Base-by-base conservation (phyloP, 129 eudicot genomes). In the Flaveria trinervia region DNA sequence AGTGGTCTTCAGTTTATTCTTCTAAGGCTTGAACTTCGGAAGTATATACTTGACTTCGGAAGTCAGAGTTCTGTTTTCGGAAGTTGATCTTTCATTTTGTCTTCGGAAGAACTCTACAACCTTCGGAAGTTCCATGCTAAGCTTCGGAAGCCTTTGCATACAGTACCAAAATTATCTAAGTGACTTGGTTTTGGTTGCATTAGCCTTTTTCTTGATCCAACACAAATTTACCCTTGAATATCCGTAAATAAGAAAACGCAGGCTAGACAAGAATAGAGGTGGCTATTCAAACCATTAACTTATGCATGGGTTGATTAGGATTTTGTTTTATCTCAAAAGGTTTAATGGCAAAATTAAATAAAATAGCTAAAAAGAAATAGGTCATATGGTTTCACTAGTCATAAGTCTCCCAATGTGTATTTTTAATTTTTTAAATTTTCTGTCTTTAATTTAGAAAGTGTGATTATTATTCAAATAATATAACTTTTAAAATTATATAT, bases 231-330 rank as follows among this genome's bases (percentile, higher is more conserved):
- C 22, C 22, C 69, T 56, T 59, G 36, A 18, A 71, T 61, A 60
- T 18, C 36, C 13, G 23, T 46, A 33, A 26, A 45, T 70, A 78
- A 49, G 71, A 78, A 46, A 57, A 25, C 43, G 57, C 15, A 2
- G 7, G 14, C 26, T 44, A 14, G 16, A 7, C 26, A n/a, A 16
- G 16, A 36, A 28, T 65, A 15, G 25, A 65, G 14, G 70, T 65
- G 48, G 70, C 48, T 30, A 16, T 36, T 65, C 1, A 65, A 64
- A 33, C 28, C 70, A 65, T 65, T 48, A 7, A 33, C 59, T 22
- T 5, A 26, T 70, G 18, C 56, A 25, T 13, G 23, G 25, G 23
- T 39, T 65, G 26, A 39, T 65, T 65, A 15, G 46, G 69, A 9
- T 64, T 65, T 65, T 36, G 20, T 65, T 65, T 64, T 0, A 65